Percentiles rank a stretch among this genome's conserved stretches.
phyloP scores from a whole-genome alignment of 306 rosid genomes.

The Trifolium fragiferum region DNA sequence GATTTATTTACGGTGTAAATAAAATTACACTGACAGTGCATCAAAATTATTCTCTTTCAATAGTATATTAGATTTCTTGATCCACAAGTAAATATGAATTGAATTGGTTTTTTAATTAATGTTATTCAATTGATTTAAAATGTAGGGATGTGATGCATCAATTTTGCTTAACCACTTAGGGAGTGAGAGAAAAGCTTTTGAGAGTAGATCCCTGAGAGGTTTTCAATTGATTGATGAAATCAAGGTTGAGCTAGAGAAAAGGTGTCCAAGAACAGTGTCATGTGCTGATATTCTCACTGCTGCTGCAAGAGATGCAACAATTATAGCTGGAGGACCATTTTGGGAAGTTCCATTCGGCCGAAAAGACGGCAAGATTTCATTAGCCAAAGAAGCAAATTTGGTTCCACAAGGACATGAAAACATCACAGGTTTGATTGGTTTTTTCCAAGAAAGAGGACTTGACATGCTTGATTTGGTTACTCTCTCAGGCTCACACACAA shows the following conservation, averaged over 20 bases:
- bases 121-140: constrained; percentile 16
- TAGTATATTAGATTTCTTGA: not conserved
- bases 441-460: constrained; percentile 59
- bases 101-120: constrained; percentile 18
- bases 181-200: constrained; percentile 67
- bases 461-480: constrained; percentile 77
- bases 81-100: not conserved
- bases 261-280: constrained; percentile 79
- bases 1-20: not conserved
- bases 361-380: constrained; percentile 66
- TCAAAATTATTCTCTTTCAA: no score
- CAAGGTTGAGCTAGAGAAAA: constrained; percentile 64
- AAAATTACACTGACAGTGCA: no score
- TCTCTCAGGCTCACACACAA: constrained; percentile 86
- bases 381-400: constrained; percentile 63
- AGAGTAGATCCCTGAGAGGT: constrained; percentile 75
- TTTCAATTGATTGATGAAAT: constrained; percentile 75
- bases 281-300: constrained; percentile 89
- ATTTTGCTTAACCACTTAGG: constrained; percentile 61
- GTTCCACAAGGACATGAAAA: constrained; percentile 92
- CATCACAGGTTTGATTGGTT: constrained; percentile 54
- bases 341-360: constrained; percentile 94
- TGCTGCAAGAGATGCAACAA: constrained; percentile 86
- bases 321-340: constrained; percentile 84
- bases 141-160: constrained; percentile 88